Conservation (phyloP, 257 asterid species). For the Gentiana macrophylla region DNA sequence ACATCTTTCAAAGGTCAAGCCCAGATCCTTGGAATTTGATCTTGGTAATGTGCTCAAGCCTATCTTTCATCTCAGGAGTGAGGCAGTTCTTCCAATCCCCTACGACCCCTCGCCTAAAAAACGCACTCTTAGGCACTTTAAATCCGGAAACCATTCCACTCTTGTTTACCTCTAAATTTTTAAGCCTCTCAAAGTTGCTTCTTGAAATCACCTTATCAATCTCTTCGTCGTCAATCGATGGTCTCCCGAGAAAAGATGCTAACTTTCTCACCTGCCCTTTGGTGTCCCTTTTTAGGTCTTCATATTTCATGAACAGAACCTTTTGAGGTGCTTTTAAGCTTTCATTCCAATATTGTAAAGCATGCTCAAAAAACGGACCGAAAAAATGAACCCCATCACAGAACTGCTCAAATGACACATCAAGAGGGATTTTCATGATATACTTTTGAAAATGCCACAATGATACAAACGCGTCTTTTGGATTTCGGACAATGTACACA, state of each 20-base stretch:
- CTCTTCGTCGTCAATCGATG: conserved; percentile 15
- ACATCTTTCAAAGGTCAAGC: conserved; percentile 14
- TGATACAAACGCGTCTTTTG: not conserved
- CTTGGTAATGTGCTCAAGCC: conserved; percentile 16
- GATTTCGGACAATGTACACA: conserved; percentile 2
- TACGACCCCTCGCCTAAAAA: conserved; percentile 30
- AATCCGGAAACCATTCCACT: conserved; percentile 13
- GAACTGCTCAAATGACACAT: conserved; percentile 18
- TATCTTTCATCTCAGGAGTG: conserved; percentile 25
- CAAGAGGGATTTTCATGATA: conserved; percentile 14
- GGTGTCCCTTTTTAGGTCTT: conserved; percentile 28
- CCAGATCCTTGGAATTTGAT: conserved; percentile 22
- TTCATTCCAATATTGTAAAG: conserved; percentile 24
- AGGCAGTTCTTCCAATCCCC: conserved; percentile 32
- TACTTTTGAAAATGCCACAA: not conserved
- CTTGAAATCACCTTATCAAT: conserved; percentile 26
- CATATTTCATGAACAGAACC: conserved; percentile 31
- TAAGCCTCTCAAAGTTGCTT: conserved; percentile 36
- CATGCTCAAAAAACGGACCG: conserved; percentile 31
- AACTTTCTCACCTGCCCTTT: conserved; percentile 21
- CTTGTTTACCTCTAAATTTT: conserved; percentile 34
- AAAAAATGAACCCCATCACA: conserved; percentile 22
- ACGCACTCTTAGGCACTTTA: conserved; percentile 24
- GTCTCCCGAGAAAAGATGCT: conserved; percentile 31
- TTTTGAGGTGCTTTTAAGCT: conserved; percentile 27